These are phyloP conservation scores for Litchi chinensis DNA, from an alignment of 345 rosid species.

Conservation along the genomic window DNA sequence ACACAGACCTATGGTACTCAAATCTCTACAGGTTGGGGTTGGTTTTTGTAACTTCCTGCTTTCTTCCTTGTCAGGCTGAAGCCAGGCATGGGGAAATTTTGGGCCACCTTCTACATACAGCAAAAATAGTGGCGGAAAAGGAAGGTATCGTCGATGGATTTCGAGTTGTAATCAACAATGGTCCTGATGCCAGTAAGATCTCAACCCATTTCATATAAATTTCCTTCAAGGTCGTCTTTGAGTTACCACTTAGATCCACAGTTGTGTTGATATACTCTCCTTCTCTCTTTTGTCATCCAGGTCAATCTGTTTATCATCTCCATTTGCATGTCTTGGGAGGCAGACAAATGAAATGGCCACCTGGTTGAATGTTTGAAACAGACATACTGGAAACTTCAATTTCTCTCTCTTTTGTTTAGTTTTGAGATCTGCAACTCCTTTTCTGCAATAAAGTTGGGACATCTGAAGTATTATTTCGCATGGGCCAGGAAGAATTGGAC, in stretches of 20 bases:
- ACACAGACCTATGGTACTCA: not conserved
- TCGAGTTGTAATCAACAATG: slow-evolving; percentile 92
- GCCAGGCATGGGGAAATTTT: slow-evolving; percentile 68
- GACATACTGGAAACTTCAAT: not conserved
- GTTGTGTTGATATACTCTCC: not conserved
- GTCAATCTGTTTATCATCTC: slow-evolving; percentile 95
- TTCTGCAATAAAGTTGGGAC: not conserved
- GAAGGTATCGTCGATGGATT: slow-evolving; percentile 90
- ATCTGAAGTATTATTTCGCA: not conserved
- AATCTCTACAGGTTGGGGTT: not conserved
- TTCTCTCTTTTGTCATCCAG: slow-evolving; percentile 35
- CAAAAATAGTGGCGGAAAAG: slow-evolving; percentile 87
- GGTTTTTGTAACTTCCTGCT: not conserved
- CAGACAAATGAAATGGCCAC: slow-evolving; percentile 91
- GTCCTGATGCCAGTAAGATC: slow-evolving; percentile 74
- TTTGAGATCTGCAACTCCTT: not conserved
- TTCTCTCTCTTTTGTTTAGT: not conserved
- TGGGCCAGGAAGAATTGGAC: not conserved
- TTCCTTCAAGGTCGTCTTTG: not conserved
- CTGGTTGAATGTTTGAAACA: slow-evolving; percentile 51
- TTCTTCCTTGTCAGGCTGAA: slow-evolving; percentile 61
- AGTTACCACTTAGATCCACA: not conserved
- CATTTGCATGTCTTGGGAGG: slow-evolving; percentile 92
- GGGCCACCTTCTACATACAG: slow-evolving; percentile 72
- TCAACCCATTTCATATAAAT: slow-evolving; percentile 11